Percentiles rank a stretch among this genome's conserved stretches.
Conservation (phyloP, 2,329 filamentous ascomycete genomes). For the Colletotrichum kahawae region DNA sequence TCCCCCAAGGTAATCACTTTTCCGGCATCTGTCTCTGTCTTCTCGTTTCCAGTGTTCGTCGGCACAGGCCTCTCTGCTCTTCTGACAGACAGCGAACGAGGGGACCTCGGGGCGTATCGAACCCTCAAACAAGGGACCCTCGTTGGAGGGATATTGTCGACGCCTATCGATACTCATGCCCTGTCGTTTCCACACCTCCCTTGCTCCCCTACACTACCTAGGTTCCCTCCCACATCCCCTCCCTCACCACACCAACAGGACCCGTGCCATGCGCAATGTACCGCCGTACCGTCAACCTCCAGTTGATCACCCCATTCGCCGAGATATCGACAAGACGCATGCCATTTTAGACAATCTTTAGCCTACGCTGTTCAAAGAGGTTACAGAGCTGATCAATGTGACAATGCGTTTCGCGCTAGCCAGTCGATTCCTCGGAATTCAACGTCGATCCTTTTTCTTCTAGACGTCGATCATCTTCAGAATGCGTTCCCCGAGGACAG, state of each 20-base stretch:
- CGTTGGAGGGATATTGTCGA: slow-evolving; percentile 5
- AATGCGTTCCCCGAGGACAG: neutral
- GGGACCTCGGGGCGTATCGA: neutral
- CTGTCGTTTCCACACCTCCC: neutral
- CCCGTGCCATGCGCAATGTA: neutral
- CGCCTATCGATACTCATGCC: neutral
- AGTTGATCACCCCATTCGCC: neutral
- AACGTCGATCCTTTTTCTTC: neutral
- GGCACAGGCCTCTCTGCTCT: neutral
- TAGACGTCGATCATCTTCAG: neutral
- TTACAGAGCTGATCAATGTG: neutral
- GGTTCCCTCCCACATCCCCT: neutral
- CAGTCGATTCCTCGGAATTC: neutral
- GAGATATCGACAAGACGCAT: neutral
- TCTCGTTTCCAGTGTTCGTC: neutral
- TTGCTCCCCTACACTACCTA: neutral
- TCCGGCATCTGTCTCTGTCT: neutral
- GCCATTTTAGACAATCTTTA: neutral
- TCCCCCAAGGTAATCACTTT: neutral
- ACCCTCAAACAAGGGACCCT: neutral
- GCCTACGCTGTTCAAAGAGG: neutral
- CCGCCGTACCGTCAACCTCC: neutral
- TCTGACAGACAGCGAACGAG: neutral
- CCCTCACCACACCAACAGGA: neutral
- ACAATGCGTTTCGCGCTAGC: neutral